Percentiles rank a stretch among this genome's conserved stretches.
phyloP scores from a whole-genome alignment of 2,329 filamentous ascomycete species.

The Tolypocladium guangdongense region DNA sequence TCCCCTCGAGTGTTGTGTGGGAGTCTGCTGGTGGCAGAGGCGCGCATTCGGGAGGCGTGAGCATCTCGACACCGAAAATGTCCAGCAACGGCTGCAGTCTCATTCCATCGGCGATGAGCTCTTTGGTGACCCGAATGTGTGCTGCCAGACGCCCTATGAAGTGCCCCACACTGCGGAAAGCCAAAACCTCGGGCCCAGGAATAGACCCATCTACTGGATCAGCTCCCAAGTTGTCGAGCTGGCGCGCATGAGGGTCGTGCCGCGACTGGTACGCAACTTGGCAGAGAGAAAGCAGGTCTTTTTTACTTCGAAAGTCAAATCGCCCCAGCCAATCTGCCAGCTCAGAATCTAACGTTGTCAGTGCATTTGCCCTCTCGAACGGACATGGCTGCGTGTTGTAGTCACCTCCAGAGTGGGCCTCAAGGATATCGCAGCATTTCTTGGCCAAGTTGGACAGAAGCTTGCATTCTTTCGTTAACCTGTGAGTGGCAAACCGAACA shows the following conservation, averaged over 20 bases:
- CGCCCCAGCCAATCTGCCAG: neutral
- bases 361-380: too few relatives aligned
- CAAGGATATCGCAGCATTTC: neutral
- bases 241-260: conserved; percentile 8
- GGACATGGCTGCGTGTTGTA: too few relatives aligned
- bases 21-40: conserved; percentile 13
- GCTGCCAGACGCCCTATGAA: conserved; percentile 33
- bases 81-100: conserved; percentile 21
- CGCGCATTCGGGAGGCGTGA: conserved; percentile 6
- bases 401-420: neutral
- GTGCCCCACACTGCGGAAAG: conserved; percentile 19
- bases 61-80: conserved; percentile 13
- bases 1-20: conserved; percentile 16
- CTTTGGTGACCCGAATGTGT: conserved; percentile 25
- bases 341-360: neutral
- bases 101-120: conserved; percentile 23
- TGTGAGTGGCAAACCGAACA: conserved; percentile 8
- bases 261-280: conserved; percentile 8
- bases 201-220: conserved; percentile 2
- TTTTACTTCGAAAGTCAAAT: neutral
- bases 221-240: conserved; percentile 4
- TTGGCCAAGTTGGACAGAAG: conserved; percentile 2
- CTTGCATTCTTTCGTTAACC: conserved; percentile 12
- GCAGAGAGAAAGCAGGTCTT: neutral
- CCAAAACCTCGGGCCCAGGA: neutral